Evolutionary conservation across 164 flowering plant species (phyloP).

Genomic region (Echeveria elegans): DNA sequence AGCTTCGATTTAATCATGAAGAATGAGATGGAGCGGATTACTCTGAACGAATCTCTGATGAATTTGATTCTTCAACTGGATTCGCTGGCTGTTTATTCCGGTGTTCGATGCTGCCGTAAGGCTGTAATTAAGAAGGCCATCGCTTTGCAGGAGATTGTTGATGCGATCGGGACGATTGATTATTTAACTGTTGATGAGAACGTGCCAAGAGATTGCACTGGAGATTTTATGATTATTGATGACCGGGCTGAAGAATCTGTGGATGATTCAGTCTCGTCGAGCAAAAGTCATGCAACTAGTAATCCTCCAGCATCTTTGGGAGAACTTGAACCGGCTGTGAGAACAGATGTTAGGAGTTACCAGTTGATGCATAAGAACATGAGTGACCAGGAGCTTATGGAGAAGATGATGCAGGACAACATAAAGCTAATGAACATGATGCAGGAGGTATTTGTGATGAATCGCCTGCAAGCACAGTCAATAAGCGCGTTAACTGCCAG

Average conservation of each 20-base stretch:
- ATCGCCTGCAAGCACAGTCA: slow-evolving; percentile 31
- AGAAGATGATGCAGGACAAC: slow-evolving; percentile 42
- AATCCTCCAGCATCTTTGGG: neutral
- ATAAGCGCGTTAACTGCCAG: slow-evolving; percentile 36
- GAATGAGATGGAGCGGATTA: slow-evolving; percentile 46
- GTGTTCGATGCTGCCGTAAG: slow-evolving; percentile 53
- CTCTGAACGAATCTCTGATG: slow-evolving; percentile 57
- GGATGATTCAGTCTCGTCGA: neutral
- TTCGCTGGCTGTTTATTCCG: slow-evolving; percentile 45
- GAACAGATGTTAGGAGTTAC: neutral
- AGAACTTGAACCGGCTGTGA: neutral
- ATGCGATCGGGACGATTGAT: slow-evolving; percentile 16
- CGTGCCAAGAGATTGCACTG: neutral
- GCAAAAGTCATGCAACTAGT: neutral
- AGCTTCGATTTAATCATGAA: slow-evolving; percentile 27
- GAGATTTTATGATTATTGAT: neutral
- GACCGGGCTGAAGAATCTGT: neutral
- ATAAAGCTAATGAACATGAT: slow-evolving; percentile 45
- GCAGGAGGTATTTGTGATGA: slow-evolving; percentile 39
- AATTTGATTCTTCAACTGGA: slow-evolving; percentile 51
- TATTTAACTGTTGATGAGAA: too few species aligned
- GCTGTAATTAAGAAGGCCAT: slow-evolving; percentile 48
- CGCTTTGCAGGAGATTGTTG: slow-evolving; percentile 52
- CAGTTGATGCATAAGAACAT: neutral
- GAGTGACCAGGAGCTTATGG: slow-evolving; percentile 25